phyloP scores from a whole-genome alignment of 2,329 filamentous ascomycete genomes.

The Cytospora chrysosperma region DNA sequence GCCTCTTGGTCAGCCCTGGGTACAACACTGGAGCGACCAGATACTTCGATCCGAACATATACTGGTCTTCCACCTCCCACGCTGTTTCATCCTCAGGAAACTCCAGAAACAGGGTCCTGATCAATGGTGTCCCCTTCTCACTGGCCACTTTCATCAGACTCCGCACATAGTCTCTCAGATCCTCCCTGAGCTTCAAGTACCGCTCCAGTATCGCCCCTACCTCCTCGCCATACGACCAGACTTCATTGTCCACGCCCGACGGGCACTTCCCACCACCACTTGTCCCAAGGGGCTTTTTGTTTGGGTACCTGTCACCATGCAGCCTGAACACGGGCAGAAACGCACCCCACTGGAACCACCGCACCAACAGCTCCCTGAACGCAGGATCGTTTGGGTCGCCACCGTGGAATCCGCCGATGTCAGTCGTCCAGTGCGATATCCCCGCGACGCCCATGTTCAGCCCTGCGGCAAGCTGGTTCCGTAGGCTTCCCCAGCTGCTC shows the following conservation, averaged over 20 bases:
- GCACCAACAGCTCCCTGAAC: constrained; percentile 62
- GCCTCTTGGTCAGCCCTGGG: constrained; percentile 43
- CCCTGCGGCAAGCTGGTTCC: constrained; percentile 61
- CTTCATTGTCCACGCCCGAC: constrained; percentile 58
- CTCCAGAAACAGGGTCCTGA: constrained; percentile 62
- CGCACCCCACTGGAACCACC: constrained; percentile 70
- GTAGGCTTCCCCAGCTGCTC: constrained; percentile 59
- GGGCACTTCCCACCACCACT: constrained; percentile 42
- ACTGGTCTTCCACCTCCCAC: constrained; percentile 61
- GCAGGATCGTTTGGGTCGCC: constrained; percentile 53
- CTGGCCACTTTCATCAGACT: constrained; percentile 59
- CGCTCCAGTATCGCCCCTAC: constrained; percentile 59
- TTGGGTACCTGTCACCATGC: constrained; percentile 64
- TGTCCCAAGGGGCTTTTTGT: constrained; percentile 35
- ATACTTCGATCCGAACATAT: constrained; percentile 63
- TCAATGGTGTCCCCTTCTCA: constrained; percentile 58
- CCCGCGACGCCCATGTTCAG: constrained; percentile 65
- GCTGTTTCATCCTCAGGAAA: constrained; percentile 54
- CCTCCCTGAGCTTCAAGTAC: constrained; percentile 59
- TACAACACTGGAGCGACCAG: constrained; percentile 56
- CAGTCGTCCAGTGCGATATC: constrained; percentile 68
- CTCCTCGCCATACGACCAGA: constrained; percentile 64
- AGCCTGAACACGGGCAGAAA: constrained; percentile 68
- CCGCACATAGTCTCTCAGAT: constrained; percentile 57
- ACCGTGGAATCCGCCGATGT: constrained; percentile 69